phyloP scores from a whole-genome alignment of 495 filamentous ascomycete genomes.

The Aspergillus carlsbadensis region DNA sequence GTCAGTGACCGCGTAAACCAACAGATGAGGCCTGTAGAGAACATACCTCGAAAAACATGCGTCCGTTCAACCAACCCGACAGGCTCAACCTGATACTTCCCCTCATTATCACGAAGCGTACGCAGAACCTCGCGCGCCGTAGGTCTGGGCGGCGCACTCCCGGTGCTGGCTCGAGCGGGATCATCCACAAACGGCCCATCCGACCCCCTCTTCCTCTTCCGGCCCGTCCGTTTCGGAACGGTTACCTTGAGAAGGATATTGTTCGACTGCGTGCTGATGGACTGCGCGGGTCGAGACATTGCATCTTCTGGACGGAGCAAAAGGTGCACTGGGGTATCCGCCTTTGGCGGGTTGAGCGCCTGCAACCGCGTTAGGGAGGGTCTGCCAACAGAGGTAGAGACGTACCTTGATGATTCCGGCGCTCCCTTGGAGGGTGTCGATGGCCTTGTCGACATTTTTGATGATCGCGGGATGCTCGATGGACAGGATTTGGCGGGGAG shows the following conservation, averaged over 20 bases:
- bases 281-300: constrained; percentile 69
- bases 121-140: constrained; percentile 51
- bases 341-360: constrained; percentile 43
- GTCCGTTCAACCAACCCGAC: constrained; percentile 73
- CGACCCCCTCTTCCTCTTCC: constrained; percentile 76
- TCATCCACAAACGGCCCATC: constrained; percentile 57
- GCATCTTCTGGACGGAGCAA: constrained; percentile 76
- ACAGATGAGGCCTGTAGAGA: neutral
- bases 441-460: constrained; percentile 75
- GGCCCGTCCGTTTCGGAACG: constrained; percentile 80
- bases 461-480: constrained; percentile 89
- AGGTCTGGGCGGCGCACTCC: constrained; percentile 19
- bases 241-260: constrained; percentile 85
- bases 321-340: constrained; percentile 48
- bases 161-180: constrained; percentile 2
- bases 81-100: constrained; percentile 65
- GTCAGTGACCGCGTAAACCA: neutral
- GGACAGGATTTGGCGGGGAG: constrained; percentile 62
- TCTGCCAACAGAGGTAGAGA: neutral
- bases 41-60: constrained; percentile 78
- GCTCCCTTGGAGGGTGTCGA: constrained; percentile 73
- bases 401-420: constrained; percentile 64
- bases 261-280: constrained; percentile 65
- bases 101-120: constrained; percentile 68
- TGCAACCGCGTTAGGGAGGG: constrained; percentile 11